A percentile compares a stretch with the other conserved stretches of the same genome.
Conservation (phyloP, 768 basidiomycete species). For the Thelephora ganbajun region DNA sequence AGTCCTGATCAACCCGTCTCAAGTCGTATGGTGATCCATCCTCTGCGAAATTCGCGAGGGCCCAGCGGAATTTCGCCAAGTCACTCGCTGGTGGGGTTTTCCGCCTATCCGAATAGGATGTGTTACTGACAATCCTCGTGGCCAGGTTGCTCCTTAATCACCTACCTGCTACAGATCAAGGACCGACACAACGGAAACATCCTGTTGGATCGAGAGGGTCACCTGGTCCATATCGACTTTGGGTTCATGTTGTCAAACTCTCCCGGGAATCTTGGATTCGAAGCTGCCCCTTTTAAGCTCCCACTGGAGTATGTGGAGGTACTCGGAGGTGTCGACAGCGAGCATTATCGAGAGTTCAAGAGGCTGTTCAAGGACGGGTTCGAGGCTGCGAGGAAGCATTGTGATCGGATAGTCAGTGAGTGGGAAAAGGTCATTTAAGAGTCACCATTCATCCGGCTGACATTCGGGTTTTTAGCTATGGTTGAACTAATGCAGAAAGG, state of each 20-base stretch:
- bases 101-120: not conserved
- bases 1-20: not conserved
- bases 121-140: slow-evolving; percentile 1
- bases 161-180: slow-evolving; percentile 95
- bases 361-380: slow-evolving; percentile 86
- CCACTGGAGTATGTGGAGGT: slow-evolving; percentile 93
- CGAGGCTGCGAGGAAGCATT: slow-evolving; percentile 87
- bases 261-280: slow-evolving; percentile 95
- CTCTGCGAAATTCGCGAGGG: slow-evolving; percentile 76
- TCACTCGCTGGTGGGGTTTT: slow-evolving; percentile 59
- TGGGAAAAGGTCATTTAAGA: not conserved
- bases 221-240: slow-evolving; percentile 94
- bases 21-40: slow-evolving; percentile 86
- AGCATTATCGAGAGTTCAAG: slow-evolving; percentile 74
- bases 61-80: slow-evolving; percentile 88
- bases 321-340: slow-evolving; percentile 69
- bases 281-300: slow-evolving; percentile 98
- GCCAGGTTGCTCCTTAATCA: slow-evolving; percentile 83
- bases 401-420: slow-evolving; percentile 68
- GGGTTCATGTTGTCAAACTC: slow-evolving; percentile 97
- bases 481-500: slow-evolving; percentile 99
- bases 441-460: slow-evolving; percentile 9
- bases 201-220: slow-evolving; percentile 87
- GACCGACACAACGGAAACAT: slow-evolving; percentile 99
- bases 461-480: slow-evolving; percentile 30